phyloP scores from a whole-genome alignment of 352 stramenopile genomes.

The Phytophthora vignae region DNA sequence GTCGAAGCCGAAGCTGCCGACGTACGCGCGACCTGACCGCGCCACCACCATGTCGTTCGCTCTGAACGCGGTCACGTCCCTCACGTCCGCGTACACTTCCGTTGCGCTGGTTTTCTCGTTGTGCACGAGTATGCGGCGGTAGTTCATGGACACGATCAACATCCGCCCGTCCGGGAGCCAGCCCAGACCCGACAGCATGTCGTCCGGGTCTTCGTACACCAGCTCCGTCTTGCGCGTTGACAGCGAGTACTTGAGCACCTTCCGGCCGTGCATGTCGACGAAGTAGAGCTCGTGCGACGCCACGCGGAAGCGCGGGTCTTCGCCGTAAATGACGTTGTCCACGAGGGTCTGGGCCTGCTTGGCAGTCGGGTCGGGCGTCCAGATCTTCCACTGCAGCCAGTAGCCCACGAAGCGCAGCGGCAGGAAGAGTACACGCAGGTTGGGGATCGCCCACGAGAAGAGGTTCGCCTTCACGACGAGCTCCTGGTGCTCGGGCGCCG shows the following conservation, averaged over 20 bases:
- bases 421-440: slow-evolving; percentile 27
- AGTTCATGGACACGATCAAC: slow-evolving; percentile 59
- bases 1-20: slow-evolving; percentile 71
- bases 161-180: slow-evolving; percentile 62
- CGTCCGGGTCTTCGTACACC: slow-evolving; percentile 48
- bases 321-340: slow-evolving; percentile 44
- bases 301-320: slow-evolving; percentile 61
- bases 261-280: slow-evolving; percentile 59
- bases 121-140: slow-evolving; percentile 46
- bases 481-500: slow-evolving; percentile 1
- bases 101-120: slow-evolving; percentile 35
- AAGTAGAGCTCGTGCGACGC: slow-evolving; percentile 60
- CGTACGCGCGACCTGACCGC: slow-evolving; percentile 44
- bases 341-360: slow-evolving; percentile 20
- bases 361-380: slow-evolving; percentile 12
- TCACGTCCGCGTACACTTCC: slow-evolving; percentile 54
- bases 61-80: slow-evolving; percentile 48
- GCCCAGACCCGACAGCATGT: slow-evolving; percentile 60
- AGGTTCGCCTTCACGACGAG: slow-evolving; percentile 11
- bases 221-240: slow-evolving; percentile 31
- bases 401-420: slow-evolving; percentile 33
- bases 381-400: slow-evolving; percentile 30
- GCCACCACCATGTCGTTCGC: slow-evolving; percentile 69
- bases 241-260: slow-evolving; percentile 61
- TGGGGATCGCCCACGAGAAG: slow-evolving; percentile 30